Conservation (phyloP, 345 rosid species). For the Pistacia atlantica region DNA sequence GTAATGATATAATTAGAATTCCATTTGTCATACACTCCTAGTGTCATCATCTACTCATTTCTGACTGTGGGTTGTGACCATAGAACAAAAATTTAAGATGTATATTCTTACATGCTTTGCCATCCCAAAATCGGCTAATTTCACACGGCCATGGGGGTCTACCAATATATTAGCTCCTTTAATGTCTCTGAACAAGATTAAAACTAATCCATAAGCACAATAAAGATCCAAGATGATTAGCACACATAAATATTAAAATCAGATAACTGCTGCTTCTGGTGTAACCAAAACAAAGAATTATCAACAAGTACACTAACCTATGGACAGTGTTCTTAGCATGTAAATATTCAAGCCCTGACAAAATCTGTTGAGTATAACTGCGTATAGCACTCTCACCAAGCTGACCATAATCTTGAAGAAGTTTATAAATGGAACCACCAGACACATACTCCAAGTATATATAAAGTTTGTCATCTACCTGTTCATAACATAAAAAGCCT, state of each 20-base stretch:
- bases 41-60: not conserved
- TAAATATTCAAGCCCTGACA: constrained; percentile 76
- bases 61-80: not conserved
- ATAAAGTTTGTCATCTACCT: constrained; percentile 71
- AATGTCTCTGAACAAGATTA: constrained; percentile 57
- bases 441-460: constrained; percentile 86
- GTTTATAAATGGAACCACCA: constrained; percentile 84
- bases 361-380: constrained; percentile 76
- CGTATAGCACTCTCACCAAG: constrained; percentile 75
- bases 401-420: constrained; percentile 79
- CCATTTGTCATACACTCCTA: not conserved
- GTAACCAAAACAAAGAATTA: not conserved
- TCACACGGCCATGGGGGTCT: constrained; percentile 77
- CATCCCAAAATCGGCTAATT: constrained; percentile 81
- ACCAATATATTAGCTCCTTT: constrained; percentile 90
- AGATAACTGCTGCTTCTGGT: not conserved
- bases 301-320: constrained; percentile 41
- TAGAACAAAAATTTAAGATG: not conserved
- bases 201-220: constrained; percentile 17
- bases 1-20: constrained; percentile 1
- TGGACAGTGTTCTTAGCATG: constrained; percentile 75
- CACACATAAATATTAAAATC: not conserved
- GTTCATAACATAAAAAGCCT: constrained; percentile 25
- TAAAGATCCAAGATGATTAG: not conserved
- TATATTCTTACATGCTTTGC: constrained; percentile 59